These are phyloP conservation scores for Akanthomyces uredinophilus DNA, from an alignment of 2,329 filamentous ascomycete genomes.

Conservation along the genomic window DNA sequence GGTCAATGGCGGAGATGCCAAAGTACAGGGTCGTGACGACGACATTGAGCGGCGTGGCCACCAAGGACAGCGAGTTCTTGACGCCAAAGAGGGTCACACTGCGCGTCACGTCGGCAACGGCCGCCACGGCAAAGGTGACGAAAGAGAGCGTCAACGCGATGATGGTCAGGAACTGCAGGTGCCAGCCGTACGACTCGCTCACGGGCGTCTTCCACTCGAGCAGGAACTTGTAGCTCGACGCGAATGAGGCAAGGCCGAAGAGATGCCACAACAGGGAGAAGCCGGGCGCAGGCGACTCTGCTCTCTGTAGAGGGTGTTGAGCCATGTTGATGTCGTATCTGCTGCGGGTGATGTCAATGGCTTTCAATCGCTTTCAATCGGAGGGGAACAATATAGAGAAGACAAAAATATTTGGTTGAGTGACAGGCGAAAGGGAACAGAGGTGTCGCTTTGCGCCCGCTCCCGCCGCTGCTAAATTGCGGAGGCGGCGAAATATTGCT, in stretches of 20 bases:
- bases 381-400: neutral
- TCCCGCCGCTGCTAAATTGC: neutral
- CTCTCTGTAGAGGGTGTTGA: constrained; percentile 58
- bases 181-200: constrained; percentile 58
- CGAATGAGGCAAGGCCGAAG: constrained; percentile 47
- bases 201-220: constrained; percentile 45
- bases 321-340: constrained; percentile 28
- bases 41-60: constrained; percentile 64
- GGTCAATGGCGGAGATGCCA: constrained; percentile 57
- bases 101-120: constrained; percentile 60
- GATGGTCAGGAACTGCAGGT: constrained; percentile 70
- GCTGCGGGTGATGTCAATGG: neutral
- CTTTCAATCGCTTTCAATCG: neutral
- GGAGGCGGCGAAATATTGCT: constrained; percentile 10
- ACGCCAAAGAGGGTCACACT: constrained; percentile 53
- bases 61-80: constrained; percentile 64
- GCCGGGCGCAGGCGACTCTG: constrained; percentile 59
- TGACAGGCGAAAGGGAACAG: neutral
- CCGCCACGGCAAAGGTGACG: constrained; percentile 54
- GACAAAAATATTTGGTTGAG: neutral
- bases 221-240: constrained; percentile 49
- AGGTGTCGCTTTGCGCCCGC: neutral
- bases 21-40: constrained; percentile 70
- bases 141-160: constrained; percentile 60
- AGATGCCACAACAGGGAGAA: constrained; percentile 59